Evolutionary conservation across 495 filamentous ascomycete genomes (phyloP).

Genomic region (Arthonia radiata): DNA sequence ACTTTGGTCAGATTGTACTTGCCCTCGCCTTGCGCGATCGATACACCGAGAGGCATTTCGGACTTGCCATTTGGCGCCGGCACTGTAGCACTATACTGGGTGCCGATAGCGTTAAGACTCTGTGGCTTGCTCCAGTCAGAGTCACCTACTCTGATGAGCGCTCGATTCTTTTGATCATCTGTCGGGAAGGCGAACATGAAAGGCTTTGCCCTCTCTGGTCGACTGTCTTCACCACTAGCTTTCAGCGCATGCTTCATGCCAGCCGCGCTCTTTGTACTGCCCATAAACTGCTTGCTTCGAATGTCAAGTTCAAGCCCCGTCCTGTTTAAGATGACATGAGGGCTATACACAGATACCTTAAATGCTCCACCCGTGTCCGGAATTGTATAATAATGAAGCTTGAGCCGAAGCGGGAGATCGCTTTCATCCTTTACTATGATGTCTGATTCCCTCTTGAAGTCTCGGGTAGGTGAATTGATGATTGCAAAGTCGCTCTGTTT

Average conservation of each 20-base stretch:
- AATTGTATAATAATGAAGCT: slow-evolving; percentile 79
- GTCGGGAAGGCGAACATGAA: slow-evolving; percentile 87
- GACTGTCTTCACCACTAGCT: slow-evolving; percentile 22
- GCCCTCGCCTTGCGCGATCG: slow-evolving; percentile 70
- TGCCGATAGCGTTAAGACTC: slow-evolving; percentile 95
- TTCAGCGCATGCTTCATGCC: slow-evolving; percentile 42
- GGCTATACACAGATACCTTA: slow-evolving; percentile 77
- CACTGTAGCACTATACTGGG: slow-evolving; percentile 61
- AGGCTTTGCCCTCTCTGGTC: slow-evolving; percentile 57
- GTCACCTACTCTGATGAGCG: slow-evolving; percentile 60
- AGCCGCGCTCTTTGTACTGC: slow-evolving; percentile 54
- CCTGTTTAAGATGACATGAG: slow-evolving; percentile 85
- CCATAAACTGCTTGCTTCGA: slow-evolving; percentile 66
- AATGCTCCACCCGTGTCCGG: slow-evolving; percentile 89
- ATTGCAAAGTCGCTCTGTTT: slow-evolving; percentile 89
- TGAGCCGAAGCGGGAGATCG: slow-evolving; percentile 52
- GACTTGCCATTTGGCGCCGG: slow-evolving; percentile 41
- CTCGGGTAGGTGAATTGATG: slow-evolving; percentile 72
- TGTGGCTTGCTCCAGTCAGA: slow-evolving; percentile 92
- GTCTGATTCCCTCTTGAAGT: slow-evolving; percentile 59
- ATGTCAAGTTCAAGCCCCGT: slow-evolving; percentile 77
- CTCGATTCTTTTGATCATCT: slow-evolving; percentile 75
- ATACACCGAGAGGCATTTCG: slow-evolving; percentile 76
- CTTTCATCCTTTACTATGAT: slow-evolving; percentile 65
- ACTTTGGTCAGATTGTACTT: slow-evolving; percentile 96